These are phyloP conservation scores for Hypoxylon crocopeplum DNA, from an alignment of 495 filamentous ascomycete species.

Conservation along the genomic window DNA sequence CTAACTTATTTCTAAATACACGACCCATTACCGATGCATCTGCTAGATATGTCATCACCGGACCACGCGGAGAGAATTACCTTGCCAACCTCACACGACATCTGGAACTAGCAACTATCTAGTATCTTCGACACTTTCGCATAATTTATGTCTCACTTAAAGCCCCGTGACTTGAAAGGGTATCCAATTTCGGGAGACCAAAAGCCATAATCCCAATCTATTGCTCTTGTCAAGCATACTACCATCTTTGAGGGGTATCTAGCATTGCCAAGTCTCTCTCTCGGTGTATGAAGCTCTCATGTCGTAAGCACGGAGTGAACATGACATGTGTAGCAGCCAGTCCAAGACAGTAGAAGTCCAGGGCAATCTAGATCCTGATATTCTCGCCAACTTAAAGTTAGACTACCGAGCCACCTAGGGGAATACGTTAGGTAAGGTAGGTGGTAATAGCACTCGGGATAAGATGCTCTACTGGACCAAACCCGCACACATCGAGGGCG, in stretches of 20 bases:
- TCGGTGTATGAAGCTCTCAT: conserved; percentile 16
- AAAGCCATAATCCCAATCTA: neutral
- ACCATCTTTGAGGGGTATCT: conserved; percentile 1
- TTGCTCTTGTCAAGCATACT: neutral
- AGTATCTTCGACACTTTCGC: conserved; percentile 8
- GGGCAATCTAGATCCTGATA: conserved; percentile 20
- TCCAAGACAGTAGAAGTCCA: conserved; percentile 7
- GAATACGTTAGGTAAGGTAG: conserved; percentile 18
- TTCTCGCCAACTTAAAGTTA: conserved; percentile 10
- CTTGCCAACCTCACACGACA: conserved; percentile 31
- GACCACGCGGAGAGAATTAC: conserved; percentile 21
- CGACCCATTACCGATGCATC: neutral
- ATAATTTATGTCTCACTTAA: conserved; percentile 23
- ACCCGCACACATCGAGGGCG: conserved; percentile 1
- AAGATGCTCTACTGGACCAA: conserved; percentile 22
- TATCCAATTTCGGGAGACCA: conserved; percentile 5
- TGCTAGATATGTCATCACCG: conserved; percentile 7
- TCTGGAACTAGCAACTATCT: conserved; percentile 14
- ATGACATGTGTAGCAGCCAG: conserved; percentile 23
- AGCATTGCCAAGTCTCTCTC: conserved; percentile 8
- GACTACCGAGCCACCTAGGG: conserved; percentile 10
- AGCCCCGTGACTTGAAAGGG: conserved; percentile 32
- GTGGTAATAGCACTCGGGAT: conserved; percentile 14
- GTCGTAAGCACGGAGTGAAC: conserved; percentile 25
- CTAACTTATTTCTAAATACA: neutral